Conservation (phyloP, 225 moss, liverwort and hornwort genomes). For the Pleurozium schreberi region DNA sequence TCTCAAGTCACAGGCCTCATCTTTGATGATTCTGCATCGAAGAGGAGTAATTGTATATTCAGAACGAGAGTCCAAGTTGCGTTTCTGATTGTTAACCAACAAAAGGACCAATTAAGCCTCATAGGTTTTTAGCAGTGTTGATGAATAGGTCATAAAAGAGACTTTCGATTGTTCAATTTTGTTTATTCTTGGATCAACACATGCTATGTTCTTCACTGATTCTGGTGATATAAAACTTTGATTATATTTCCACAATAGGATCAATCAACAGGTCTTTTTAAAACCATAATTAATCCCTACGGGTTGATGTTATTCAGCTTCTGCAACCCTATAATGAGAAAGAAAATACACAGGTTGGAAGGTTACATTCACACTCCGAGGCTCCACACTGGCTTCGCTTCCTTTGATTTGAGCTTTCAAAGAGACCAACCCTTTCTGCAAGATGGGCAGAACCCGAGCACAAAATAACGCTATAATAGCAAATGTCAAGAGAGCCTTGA, state of each 20-base stretch:
- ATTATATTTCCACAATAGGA: not conserved
- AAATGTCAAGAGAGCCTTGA: constrained; percentile 16
- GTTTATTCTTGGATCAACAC: not conserved
- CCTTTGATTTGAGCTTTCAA: constrained; percentile 5
- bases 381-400: not conserved
- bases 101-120: not conserved
- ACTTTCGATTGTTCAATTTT: not conserved
- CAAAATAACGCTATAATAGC: constrained; percentile 12
- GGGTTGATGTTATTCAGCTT: not conserved
- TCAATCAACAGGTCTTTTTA: not conserved
- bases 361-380: constrained; percentile 27
- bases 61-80: not conserved
- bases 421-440: constrained; percentile 14
- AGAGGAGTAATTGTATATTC: not conserved
- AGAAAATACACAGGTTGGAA: not conserved
- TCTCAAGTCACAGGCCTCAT: not conserved
- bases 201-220: not conserved
- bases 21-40: not conserved
- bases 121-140: not conserved
- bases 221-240: not conserved
- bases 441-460: constrained; percentile 11
- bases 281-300: no score
- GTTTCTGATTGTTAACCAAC: not conserved
- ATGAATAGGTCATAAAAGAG: not conserved
- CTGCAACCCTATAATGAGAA: not conserved